These are phyloP conservation scores for Lasiosphaeria miniovina DNA, from an alignment of 495 filamentous ascomycete genomes.

Conservation along the genomic window DNA sequence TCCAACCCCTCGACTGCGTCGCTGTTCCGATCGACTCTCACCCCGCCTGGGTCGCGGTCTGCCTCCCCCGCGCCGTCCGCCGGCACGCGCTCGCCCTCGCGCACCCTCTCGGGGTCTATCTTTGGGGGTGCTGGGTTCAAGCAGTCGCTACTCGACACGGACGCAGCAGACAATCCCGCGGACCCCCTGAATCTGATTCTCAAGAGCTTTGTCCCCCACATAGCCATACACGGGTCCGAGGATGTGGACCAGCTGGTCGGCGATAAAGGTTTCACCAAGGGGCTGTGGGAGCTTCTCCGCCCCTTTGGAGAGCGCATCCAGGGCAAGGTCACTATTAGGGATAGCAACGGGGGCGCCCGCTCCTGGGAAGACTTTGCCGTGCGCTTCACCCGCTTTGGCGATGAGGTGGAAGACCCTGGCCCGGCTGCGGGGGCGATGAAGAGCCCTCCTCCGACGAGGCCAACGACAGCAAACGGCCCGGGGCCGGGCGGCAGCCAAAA, in stretches of 20 bases:
- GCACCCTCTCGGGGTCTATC: conserved; percentile 43
- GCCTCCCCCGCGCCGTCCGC: conserved; percentile 49
- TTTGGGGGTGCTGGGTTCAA: conserved; percentile 42
- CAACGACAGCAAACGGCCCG: neutral
- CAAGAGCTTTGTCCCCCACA: conserved; percentile 80
- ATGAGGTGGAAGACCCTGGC: conserved; percentile 55
- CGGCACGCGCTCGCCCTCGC: conserved; percentile 55
- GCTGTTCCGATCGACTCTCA: conserved; percentile 56
- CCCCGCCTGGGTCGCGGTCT: conserved; percentile 52
- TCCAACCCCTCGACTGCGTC: conserved; percentile 57
- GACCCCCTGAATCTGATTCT: conserved; percentile 74
- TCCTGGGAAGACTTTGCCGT: conserved; percentile 88
- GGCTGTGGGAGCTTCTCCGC: conserved; percentile 78
- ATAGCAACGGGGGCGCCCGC: conserved; percentile 78
- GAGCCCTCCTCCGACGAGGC: conserved; percentile 20
- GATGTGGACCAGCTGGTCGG: conserved; percentile 78
- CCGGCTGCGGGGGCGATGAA: conserved; percentile 32
- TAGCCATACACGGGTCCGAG: conserved; percentile 76
- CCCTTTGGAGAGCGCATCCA: conserved; percentile 89
- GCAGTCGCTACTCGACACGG: conserved; percentile 45
- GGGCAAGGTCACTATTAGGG: conserved; percentile 85
- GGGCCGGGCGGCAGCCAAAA: neutral
- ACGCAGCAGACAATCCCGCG: conserved; percentile 46
- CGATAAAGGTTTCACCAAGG: conserved; percentile 80
- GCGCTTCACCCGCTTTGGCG: conserved; percentile 69